phyloP scores from a whole-genome alignment of 257 asterid genomes.

The Voacanga thouarsii region DNA sequence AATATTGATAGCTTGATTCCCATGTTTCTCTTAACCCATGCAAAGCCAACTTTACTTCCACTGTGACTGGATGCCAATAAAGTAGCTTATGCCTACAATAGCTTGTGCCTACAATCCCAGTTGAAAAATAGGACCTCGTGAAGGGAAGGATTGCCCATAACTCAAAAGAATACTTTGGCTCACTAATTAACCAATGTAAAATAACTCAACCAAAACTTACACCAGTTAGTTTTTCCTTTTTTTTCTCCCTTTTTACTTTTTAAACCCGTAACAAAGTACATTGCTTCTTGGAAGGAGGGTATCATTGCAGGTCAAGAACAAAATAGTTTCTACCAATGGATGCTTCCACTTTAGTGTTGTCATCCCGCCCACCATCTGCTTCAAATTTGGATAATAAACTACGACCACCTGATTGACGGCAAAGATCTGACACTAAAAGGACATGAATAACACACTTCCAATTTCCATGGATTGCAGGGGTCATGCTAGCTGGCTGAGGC shows the following conservation, averaged over 20 bases:
- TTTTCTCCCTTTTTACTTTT: neutral
- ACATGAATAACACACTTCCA: neutral
- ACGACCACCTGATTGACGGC: neutral
- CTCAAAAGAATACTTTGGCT: no score
- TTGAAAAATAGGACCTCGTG: no score
- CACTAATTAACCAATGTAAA: no score
- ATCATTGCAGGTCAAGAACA: neutral
- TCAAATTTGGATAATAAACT: neutral
- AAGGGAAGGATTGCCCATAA: no score
- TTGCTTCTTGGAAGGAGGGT: neutral
- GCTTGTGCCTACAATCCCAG: neutral
- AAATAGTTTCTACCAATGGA: neutral
- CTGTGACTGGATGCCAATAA: no score
- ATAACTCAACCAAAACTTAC: neutral
- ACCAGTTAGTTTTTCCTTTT: neutral
- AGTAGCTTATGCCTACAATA: neutral
- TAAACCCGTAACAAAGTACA: neutral
- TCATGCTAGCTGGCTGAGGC: neutral
- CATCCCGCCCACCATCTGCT: neutral
- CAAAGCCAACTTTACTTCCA: conserved; percentile 1
- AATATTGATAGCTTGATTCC: neutral
- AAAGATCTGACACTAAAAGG: neutral
- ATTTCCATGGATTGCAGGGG: neutral
- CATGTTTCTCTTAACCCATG: neutral
- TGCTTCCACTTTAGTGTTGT: neutral